A percentile compares a stretch with the other conserved stretches of the same genome.
Evolutionary conservation across 192 early-diverging fungal genomes (phyloP).

Genomic region (Coemansia asiatica): DNA sequence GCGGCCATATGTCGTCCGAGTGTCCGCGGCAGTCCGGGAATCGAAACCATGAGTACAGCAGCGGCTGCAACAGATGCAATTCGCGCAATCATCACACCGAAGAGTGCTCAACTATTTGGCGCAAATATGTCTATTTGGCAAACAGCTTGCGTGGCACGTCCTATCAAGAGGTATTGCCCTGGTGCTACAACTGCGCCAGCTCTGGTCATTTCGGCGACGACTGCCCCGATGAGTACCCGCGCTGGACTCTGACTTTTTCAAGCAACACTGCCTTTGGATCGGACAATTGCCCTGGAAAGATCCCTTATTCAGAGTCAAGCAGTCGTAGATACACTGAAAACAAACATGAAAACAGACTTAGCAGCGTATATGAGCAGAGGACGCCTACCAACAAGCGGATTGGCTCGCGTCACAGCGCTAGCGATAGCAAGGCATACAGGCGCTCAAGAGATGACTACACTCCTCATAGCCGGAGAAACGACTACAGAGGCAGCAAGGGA

Average conservation of each 20-base stretch:
- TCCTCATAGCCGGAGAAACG: slow-evolving; percentile 46
- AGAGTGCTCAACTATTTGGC: slow-evolving; percentile 50
- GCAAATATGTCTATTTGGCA: slow-evolving; percentile 35
- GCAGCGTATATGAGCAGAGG: not conserved
- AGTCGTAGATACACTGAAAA: not conserved
- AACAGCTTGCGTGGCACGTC: slow-evolving; percentile 4
- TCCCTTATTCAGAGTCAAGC: slow-evolving; percentile 5
- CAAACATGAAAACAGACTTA: not conserved
- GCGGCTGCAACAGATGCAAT: slow-evolving; percentile 27
- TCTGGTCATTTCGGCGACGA: slow-evolving; percentile 50
- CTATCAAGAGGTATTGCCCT: slow-evolving; percentile 31
- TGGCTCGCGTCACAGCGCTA: slow-evolving; percentile 1
- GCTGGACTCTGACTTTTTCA: slow-evolving; percentile 16
- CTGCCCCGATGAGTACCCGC: slow-evolving; percentile 13
- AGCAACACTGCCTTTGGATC: slow-evolving; percentile 33
- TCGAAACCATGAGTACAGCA: not conserved
- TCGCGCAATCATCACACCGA: slow-evolving; percentile 38
- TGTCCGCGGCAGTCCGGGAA: slow-evolving; percentile 30
- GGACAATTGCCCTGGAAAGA: slow-evolving; percentile 33
- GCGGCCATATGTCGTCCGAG: slow-evolving; percentile 40
- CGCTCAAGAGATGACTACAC: slow-evolving; percentile 69
- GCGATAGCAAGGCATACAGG: slow-evolving; percentile 58
- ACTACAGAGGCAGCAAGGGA: slow-evolving; percentile 54
- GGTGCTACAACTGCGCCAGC: slow-evolving; percentile 50
- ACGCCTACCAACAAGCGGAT: slow-evolving; percentile 6